Evolutionary conservation across 1,284 basidiomycete species (phyloP).

Genomic region (Sporisorium iseilematis-ciliati): DNA sequence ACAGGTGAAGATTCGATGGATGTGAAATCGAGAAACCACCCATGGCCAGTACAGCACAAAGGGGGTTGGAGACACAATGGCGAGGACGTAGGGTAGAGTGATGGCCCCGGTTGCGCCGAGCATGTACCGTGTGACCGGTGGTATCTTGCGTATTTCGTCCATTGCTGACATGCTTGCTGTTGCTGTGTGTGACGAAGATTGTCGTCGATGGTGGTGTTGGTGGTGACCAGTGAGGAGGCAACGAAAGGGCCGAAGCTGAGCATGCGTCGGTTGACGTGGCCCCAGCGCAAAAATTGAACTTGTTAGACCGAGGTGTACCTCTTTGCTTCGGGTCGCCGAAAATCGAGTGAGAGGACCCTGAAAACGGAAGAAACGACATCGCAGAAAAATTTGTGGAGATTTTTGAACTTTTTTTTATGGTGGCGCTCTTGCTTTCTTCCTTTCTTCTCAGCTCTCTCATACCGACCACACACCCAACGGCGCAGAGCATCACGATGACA

Average conservation of each 20-base stretch:
- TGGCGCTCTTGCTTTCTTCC: neutral
- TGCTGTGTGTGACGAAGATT: neutral
- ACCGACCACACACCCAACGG: neutral
- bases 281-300: neutral
- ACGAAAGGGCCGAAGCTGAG: neutral
- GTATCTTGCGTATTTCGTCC: conserved; percentile 75
- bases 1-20: conserved; percentile 82
- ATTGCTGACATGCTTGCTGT: conserved; percentile 8
- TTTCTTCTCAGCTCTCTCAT: neutral
- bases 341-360: conserved; percentile 29
- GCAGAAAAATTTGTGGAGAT: conserved; percentile 12
- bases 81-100: conserved; percentile 76
- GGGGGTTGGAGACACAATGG: conserved; percentile 75
- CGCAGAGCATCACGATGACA: conserved; percentile 38
- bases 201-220: conserved; percentile 2
- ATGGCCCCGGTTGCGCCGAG: conserved; percentile 76
- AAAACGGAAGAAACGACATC: conserved; percentile 5
- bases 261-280: conserved; percentile 29
- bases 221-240: neutral
- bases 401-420: conserved; percentile 1
- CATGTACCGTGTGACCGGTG: conserved; percentile 83
- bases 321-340: neutral
- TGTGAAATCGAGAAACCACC: conserved; percentile 73
- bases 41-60: conserved; percentile 75
- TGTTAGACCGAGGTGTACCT: neutral